Percentiles rank a stretch among this genome's conserved stretches.
These are phyloP conservation scores for Phallus indusiatus DNA, from an alignment of 768 basidiomycete species.

Conservation along the genomic window DNA sequence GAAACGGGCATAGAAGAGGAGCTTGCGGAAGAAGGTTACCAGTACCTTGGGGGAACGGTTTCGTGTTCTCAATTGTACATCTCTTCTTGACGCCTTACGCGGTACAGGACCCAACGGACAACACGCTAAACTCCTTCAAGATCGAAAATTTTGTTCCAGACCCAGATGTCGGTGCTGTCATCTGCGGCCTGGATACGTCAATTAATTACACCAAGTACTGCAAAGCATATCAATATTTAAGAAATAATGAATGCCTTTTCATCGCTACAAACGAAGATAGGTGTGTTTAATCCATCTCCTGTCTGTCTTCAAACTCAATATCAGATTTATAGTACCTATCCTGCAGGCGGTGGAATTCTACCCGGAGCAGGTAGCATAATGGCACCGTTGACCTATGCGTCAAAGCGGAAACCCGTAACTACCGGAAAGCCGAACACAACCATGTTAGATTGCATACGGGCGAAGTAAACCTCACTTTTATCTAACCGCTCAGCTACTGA, in stretches of 20 bases:
- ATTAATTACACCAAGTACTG: slow-evolving; percentile 93
- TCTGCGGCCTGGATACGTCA: slow-evolving; percentile 83
- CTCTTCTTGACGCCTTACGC: not conserved
- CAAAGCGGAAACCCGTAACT: slow-evolving; percentile 59
- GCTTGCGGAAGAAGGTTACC: slow-evolving; percentile 76
- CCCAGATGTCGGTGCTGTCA: slow-evolving; percentile 76
- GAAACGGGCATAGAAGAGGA: slow-evolving; percentile 91
- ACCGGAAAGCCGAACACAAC: slow-evolving; percentile 87
- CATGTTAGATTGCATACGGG: slow-evolving; percentile 90
- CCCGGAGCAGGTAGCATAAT: slow-evolving; percentile 83
- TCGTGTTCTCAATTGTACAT: not conserved
- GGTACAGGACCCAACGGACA: slow-evolving; percentile 75
- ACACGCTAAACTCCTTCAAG: slow-evolving; percentile 59
- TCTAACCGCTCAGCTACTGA: not conserved
- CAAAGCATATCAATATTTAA: slow-evolving; percentile 86
- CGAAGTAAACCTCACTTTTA: slow-evolving; percentile 38
- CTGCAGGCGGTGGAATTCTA: slow-evolving; percentile 57
- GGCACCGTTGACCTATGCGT: slow-evolving; percentile 68
- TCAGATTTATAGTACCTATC: slow-evolving; percentile 57
- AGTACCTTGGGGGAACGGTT: slow-evolving; percentile 78
- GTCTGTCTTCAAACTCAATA: not conserved
- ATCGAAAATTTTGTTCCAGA: slow-evolving; percentile 66
- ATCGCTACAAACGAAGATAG: slow-evolving; percentile 82
- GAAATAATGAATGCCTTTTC: slow-evolving; percentile 74
- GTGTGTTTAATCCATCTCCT: not conserved